phyloP scores from a whole-genome alignment of 495 filamentous ascomycete species.

The Pyronema omphalodes region DNA sequence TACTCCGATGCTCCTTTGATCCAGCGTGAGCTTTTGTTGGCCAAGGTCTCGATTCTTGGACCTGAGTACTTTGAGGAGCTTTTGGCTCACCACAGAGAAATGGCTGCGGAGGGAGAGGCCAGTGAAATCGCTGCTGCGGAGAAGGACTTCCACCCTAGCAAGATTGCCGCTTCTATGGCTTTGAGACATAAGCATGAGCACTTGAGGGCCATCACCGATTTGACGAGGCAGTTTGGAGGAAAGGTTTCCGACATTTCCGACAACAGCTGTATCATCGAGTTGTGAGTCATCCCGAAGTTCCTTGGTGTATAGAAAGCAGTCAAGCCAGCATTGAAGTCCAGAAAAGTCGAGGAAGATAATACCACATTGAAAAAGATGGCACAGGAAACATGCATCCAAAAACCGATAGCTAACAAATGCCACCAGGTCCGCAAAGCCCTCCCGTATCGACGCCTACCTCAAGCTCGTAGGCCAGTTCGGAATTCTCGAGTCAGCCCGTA shows the following conservation, averaged over 20 bases:
- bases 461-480: conserved; percentile 93
- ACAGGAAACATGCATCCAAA: not conserved
- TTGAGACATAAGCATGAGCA: conserved; percentile 94
- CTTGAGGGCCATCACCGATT: conserved; percentile 78
- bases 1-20: conserved; percentile 88
- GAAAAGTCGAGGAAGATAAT: not conserved
- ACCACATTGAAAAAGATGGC: not conserved
- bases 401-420: not conserved
- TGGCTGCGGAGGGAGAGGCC: conserved; percentile 30
- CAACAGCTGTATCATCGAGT: conserved; percentile 93
- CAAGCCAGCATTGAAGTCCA: not conserved
- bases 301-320: not conserved
- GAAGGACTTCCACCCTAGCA: conserved; percentile 67
- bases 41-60: conserved; percentile 86
- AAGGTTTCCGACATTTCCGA: conserved; percentile 96
- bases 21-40: conserved; percentile 86
- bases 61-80: conserved; percentile 97
- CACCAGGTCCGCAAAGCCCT: conserved; percentile 70
- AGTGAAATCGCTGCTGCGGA: conserved; percentile 21
- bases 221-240: conserved; percentile 92
- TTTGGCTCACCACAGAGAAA: conserved; percentile 73
- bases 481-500: conserved; percentile 84
- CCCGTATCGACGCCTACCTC: conserved; percentile 89
- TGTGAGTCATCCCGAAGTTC: conserved; percentile 40
- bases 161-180: conserved; percentile 67